A percentile compares a stretch with the other conserved stretches of the same genome.
These are phyloP conservation scores for Heracleum sosnowskyi DNA, from an alignment of 129 eudicot genomes.

Conservation along the genomic window DNA sequence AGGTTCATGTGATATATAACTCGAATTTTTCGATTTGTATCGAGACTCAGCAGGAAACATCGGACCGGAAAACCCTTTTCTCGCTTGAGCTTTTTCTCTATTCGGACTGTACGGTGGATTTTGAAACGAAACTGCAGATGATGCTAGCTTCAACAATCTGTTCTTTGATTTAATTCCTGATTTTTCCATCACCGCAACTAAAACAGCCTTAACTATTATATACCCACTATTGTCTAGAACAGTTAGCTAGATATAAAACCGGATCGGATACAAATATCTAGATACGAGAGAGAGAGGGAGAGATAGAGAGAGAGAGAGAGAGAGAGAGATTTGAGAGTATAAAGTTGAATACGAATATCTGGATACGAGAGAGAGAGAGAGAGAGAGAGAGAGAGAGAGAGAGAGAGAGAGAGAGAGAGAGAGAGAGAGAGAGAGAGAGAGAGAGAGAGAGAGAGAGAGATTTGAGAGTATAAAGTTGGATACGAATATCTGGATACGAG, in stretches of 20 bases:
- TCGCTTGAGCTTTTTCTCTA: slow-evolving; percentile 29
- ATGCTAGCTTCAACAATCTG: slow-evolving; percentile 51
- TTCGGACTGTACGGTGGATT: slow-evolving; percentile 45
- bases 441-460: neutral
- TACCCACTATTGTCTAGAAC: neutral
- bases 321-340: neutral
- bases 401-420: neutral
- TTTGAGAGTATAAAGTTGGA: too few relatives aligned
- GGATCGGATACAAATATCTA: too few relatives aligned
- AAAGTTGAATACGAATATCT: neutral
- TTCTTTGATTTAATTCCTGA: slow-evolving; percentile 29
- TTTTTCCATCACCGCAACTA: slow-evolving; percentile 9
- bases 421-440: too few relatives aligned
- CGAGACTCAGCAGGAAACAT: slow-evolving; percentile 49
- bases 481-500: too few relatives aligned
- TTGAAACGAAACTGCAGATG: slow-evolving; percentile 46
- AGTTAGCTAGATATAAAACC: too few relatives aligned
- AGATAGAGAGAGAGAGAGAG: too few relatives aligned
- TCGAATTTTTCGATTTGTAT: slow-evolving; percentile 23
- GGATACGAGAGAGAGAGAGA: too few relatives aligned
- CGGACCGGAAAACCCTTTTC: slow-evolving; percentile 62
- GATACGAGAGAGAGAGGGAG: too few relatives aligned
- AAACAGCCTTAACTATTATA: neutral
- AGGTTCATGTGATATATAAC: slow-evolving; percentile 42
- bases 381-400: too few relatives aligned